Percentiles rank a stretch among this genome's conserved stretches.
These are phyloP conservation scores for Prosopis cineraria DNA, from an alignment of 306 rosid genomes.

Conservation along the genomic window DNA sequence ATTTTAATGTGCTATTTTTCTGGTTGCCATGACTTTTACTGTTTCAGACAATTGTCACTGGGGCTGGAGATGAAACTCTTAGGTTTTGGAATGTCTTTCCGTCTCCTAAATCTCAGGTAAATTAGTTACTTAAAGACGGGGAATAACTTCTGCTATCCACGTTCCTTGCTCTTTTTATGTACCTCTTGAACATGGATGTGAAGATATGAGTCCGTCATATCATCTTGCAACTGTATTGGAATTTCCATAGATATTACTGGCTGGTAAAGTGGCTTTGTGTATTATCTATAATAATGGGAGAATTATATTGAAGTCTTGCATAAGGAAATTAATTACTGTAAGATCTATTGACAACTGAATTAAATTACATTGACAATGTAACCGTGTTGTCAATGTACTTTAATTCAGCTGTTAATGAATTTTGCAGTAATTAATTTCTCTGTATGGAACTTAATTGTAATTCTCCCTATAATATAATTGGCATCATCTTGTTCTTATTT, in stretches of 20 bases:
- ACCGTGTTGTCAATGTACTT: no score
- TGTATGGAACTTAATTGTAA: no score
- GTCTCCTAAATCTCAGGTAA: conserved; percentile 89
- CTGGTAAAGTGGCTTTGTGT: background rate
- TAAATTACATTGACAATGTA: no score
- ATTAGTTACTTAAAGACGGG: conserved; percentile 16
- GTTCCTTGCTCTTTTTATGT: background rate
- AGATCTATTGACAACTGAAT: no score
- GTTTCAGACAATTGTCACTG: conserved; percentile 88
- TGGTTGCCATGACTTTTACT: background rate
- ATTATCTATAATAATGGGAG: conserved; percentile 11
- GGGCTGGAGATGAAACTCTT: conserved; percentile 96
- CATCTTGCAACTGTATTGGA: background rate
- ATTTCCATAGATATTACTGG: conserved; percentile 8
- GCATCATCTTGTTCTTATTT: background rate
- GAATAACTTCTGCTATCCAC: background rate
- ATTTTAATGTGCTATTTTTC: conserved; percentile 17
- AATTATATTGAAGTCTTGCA: no score
- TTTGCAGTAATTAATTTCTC: no score
- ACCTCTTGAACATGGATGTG: background rate
- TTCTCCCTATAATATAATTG: no score
- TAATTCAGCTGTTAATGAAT: no score
- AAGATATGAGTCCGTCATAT: background rate
- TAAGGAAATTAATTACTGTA: no score
- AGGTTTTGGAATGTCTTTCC: conserved; percentile 94